phyloP scores from a whole-genome alignment of 2,329 filamentous ascomycete genomes.

The Colletotrichum incanum region DNA sequence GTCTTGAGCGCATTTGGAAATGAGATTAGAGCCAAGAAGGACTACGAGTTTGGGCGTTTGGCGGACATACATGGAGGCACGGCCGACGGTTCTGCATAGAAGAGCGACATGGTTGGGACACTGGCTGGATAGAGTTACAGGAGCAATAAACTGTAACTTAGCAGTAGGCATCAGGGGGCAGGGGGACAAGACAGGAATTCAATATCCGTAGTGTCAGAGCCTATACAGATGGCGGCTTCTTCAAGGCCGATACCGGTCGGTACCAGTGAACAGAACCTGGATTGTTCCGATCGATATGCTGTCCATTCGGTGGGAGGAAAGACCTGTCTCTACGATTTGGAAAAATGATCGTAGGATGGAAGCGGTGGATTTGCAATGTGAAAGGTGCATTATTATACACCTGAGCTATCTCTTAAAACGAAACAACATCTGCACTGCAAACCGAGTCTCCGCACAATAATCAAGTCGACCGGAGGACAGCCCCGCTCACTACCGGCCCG shows the following conservation, averaged over 20 bases:
- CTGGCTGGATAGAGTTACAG: background rate
- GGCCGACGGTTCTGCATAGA: background rate
- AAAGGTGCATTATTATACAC: background rate
- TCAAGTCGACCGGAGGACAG: conserved; percentile 7
- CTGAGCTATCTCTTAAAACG: background rate
- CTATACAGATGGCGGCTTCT: background rate
- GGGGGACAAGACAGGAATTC: too few species aligned
- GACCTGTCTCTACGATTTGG: rapidly evolving
- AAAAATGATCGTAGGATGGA: too few species aligned
- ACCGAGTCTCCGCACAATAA: conserved; percentile 14
- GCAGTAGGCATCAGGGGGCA: background rate
- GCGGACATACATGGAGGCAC: background rate
- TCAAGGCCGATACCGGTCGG: background rate
- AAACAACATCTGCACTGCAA: conserved; percentile 7
- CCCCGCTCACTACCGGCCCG: conserved; percentile 27
- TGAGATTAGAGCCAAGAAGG: background rate
- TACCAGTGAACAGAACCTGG: background rate
- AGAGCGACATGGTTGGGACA: background rate
- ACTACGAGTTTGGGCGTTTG: conserved; percentile 4
- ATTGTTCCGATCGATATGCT: background rate
- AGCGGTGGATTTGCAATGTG: background rate
- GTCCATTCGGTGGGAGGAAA: background rate
- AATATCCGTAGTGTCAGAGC: background rate
- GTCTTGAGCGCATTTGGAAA: background rate
- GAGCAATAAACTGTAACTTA: background rate